phyloP scores from a whole-genome alignment of 495 filamentous ascomycete genomes.

The Lophiostoma macrostomum region DNA sequence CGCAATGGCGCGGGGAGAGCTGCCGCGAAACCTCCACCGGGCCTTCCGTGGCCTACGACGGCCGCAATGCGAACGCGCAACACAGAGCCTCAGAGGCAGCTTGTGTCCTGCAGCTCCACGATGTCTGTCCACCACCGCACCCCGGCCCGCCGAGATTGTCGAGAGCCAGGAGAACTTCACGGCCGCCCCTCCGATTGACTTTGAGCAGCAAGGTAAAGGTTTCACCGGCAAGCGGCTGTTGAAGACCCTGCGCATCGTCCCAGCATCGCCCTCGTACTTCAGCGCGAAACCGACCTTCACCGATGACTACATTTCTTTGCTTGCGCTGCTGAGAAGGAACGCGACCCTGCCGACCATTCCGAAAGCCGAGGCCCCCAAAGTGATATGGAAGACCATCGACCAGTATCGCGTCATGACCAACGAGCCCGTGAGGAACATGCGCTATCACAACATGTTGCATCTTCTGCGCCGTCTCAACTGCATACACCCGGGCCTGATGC shows the following conservation, averaged over 20 bases:
- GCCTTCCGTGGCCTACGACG: conserved; percentile 17
- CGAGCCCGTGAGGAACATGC: conserved; percentile 72
- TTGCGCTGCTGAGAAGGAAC: conserved; percentile 66
- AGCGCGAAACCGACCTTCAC: conserved; percentile 79
- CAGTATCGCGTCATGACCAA: conserved; percentile 73
- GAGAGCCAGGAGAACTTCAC: conserved; percentile 12
- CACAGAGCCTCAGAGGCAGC: conserved; percentile 6
- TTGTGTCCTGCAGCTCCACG: conserved; percentile 2
- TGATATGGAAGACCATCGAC: conserved; percentile 77
- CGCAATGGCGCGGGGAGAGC: conserved; percentile 15
- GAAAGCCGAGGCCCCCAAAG: conserved; percentile 62
- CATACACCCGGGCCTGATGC: conserved; percentile 78
- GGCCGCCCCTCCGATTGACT: conserved; percentile 27
- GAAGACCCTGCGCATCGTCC: conserved; percentile 64
- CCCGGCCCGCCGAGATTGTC: conserved; percentile 20
- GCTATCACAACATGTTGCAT: conserved; percentile 71
- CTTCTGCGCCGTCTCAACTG: conserved; percentile 77
- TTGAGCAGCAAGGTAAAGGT: conserved; percentile 2
- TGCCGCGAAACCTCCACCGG: conserved; percentile 15
- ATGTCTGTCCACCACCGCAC: conserved; percentile 25
- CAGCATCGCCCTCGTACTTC: conserved; percentile 89
- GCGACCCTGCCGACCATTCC: conserved; percentile 65
- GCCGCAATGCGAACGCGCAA: conserved; percentile 13
- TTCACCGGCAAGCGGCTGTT: conserved; percentile 46
- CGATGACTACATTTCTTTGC: conserved; percentile 74